Conservation (phyloP, 345 rosid genomes). For the Laguncularia racemosa region DNA sequence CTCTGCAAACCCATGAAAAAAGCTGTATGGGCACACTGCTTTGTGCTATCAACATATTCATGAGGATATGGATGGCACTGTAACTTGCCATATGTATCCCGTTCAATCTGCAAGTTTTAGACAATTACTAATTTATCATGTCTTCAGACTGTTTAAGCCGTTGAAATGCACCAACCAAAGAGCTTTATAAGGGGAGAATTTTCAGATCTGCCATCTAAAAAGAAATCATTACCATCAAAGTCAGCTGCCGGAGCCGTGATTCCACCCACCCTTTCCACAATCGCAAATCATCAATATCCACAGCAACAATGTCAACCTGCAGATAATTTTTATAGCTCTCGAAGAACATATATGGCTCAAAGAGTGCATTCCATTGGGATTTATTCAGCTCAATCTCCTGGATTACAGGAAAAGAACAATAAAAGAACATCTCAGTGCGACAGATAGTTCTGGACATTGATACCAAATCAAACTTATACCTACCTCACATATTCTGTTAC, state of each 20-base stretch:
- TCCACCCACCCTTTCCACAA: constrained; percentile 81
- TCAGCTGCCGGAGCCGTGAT: constrained; percentile 62
- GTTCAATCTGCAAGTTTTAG: constrained; percentile 44
- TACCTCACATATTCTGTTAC: constrained; percentile 61
- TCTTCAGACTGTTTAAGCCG: no score
- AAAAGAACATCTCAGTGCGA: background rate
- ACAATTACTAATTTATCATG: background rate
- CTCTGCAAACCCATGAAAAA: constrained; percentile 68
- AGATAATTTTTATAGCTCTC: constrained; percentile 63
- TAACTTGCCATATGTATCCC: constrained; percentile 55
- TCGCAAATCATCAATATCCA: constrained; percentile 50
- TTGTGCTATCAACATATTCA: constrained; percentile 37
- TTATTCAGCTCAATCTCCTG: constrained; percentile 58
- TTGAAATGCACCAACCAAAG: background rate
- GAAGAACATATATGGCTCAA: constrained; percentile 61
- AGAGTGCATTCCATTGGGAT: constrained; percentile 48
- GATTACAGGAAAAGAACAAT: constrained; percentile 2
- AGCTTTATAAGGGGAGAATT: no score
- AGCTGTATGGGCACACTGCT: constrained; percentile 40
- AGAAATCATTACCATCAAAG: constrained; percentile 39
- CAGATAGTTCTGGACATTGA: background rate
- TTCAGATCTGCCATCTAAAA: background rate
- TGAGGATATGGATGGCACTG: constrained; percentile 69
- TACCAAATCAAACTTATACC: constrained; percentile 2
- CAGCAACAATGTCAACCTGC: constrained; percentile 57